Evolutionary conservation across 1,139 yeast species (phyloP), one percentile per base, ranked within the genome.

Genomic region (Saccharomyces hybrid): DNA sequence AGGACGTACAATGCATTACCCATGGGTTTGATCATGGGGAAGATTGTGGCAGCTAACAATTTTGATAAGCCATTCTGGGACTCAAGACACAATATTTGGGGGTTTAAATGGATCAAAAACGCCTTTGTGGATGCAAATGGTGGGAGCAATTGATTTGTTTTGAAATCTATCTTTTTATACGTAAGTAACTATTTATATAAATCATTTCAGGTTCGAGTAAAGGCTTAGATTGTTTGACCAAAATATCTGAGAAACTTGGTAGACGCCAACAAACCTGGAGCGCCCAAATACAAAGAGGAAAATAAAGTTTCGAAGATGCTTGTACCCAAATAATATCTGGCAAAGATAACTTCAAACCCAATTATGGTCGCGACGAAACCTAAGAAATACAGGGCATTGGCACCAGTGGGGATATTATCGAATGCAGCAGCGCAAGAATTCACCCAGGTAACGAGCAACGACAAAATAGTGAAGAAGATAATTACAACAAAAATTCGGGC

Each of bases 1-100:
- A 74, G 99, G 60, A 82, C 90, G 0, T 93, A 93, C 67, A 88
- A 93, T 27, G 90, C 85, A 25, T 72, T 93, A 42, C 99, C 99
- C 1, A 77, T 89, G 82, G 98, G 84, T 0, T 73, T 93, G 38
- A 84, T 93, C 9, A 84, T 84, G 61, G 99, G 99, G 0, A 89
- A 88, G 64, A 84, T 93, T 11, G 79, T 85, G n/a, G 93, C 89
- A 0, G 89, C 75, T 8, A 70, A 72, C 53, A 73, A 73, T 57
- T 71, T 73, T 53, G 71, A 69, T 50, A 66, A 70, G 53, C 70
- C 75, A 4, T 61, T 69, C 44, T 67, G 70, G 68, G 65, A 67
- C 20, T 50, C 57, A 11, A 63, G 64, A 46, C 73, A 76, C 2
- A 75, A 75, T 57, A 70, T 76, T 49, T 80, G 79, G 76, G 79